Base-by-base conservation (phyloP, 2,329 filamentous ascomycete species). In the Beauveria sp. region DNA sequence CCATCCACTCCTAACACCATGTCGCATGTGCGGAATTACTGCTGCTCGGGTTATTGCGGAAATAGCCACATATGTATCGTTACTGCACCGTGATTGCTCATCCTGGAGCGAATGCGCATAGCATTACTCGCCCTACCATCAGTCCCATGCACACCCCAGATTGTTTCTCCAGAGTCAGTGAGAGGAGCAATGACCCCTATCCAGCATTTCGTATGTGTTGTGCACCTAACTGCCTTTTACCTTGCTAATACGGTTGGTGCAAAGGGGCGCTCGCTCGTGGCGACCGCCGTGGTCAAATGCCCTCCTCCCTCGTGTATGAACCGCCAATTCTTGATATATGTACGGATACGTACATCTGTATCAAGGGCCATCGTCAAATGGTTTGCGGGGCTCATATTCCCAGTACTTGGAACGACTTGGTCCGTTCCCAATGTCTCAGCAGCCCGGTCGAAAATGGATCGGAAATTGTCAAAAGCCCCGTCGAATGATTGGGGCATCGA, bases 361-460 rank as follows among this genome's bases (percentile, higher is more conserved):
- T 47, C 54, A 47, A 52, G 22, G 42, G n/a, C 56, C 38, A 38
- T 51, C 24, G 52, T 51, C 7, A 24, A 58, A 20, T 49, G 20
- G 16, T 12, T 10, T 10, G 30, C 20, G 55, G 30, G 45, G 55
- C 14, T 43, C 43, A 43, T 30, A 12, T 22, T 57, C 14, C 40
- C 6, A n/a, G 18, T 30, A 50, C 10, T 22, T 54, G 12, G 34
- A 38, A 26, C 34, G 16, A 42, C 51, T 20, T 18, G 26, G 55
- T 24, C 45, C 50, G 55, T 49, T 49, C 43, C 65, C 70, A 72
- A 69, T 69, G 71, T 72, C 49, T 52, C 34, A 38, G 60, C 68
- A 63, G 68, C 71, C 66, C 10, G 66, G 66, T 71, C 71, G 70
- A 71, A 70, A 70, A 72, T 68, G 65, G 68, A 71, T 69, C 72